Evolutionary conservation across 805 yeast species (phyloP).

Genomic region (Nakazawaea anatomiae): DNA sequence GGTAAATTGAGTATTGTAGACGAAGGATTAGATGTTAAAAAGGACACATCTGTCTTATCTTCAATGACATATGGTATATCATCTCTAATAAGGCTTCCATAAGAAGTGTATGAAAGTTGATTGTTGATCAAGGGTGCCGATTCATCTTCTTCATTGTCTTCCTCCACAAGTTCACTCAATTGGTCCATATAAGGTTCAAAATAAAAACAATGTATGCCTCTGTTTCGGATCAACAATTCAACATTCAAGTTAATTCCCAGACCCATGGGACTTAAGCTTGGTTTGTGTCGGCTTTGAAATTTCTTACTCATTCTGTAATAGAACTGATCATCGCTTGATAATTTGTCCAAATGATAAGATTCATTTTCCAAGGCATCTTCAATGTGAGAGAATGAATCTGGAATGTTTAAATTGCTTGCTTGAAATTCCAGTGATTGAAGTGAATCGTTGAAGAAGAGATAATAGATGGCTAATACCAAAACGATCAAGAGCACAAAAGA

Average conservation of each 20-base stretch:
- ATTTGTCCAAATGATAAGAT: conserved; percentile 13
- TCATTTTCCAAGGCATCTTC: conserved; percentile 15
- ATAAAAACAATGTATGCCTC: conserved; percentile 27
- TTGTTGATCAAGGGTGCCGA: conserved; percentile 10
- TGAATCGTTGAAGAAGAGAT: conserved; percentile 20
- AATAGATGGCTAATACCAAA: conserved; percentile 19
- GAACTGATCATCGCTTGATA: conserved; percentile 17
- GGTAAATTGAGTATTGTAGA: conserved; percentile 26
- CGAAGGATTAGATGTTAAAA: conserved; percentile 16
- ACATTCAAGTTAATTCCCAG: conserved; percentile 15
- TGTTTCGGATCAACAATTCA: conserved; percentile 25
- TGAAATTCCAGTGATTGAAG: not conserved
- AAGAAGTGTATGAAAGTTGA: conserved; percentile 2
- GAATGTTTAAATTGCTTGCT: conserved; percentile 14
- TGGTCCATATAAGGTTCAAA: conserved; percentile 27
- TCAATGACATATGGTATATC: conserved; percentile 23
- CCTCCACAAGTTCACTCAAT: conserved; percentile 14
- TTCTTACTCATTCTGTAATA: conserved; percentile 19
- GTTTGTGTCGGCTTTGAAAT: conserved; percentile 19
- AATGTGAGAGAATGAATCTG: conserved; percentile 18
- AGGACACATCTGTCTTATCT: conserved; percentile 26
- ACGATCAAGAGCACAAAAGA: conserved; percentile 20
- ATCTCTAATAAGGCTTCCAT: conserved; percentile 3
- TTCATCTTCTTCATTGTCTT: conserved; percentile 4
- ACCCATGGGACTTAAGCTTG: conserved; percentile 19